Conservation (phyloP, 2,329 filamentous ascomycete species). For the Aureobasidium sp. region DNA sequence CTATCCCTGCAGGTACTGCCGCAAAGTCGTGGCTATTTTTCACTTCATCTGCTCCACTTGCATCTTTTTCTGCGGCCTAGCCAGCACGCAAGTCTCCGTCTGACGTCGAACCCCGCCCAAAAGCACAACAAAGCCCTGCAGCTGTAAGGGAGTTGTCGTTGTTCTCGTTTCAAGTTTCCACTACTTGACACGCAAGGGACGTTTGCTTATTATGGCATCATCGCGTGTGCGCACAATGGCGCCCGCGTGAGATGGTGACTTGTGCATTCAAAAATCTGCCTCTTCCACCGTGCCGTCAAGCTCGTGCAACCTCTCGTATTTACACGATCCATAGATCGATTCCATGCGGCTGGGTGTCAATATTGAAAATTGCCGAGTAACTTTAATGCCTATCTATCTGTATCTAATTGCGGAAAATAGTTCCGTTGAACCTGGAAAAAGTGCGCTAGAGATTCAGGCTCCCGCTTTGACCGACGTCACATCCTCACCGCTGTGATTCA, state of each 20-base stretch:
- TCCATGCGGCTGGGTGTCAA: conserved; percentile 3
- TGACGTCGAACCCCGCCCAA: conserved; percentile 8
- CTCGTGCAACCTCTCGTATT: conserved; percentile 1
- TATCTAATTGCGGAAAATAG: conserved; percentile 8
- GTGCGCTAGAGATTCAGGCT: conserved; percentile 3
- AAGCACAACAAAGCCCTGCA: conserved; percentile 8
- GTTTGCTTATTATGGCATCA: conserved; percentile 8
- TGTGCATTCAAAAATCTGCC: not conserved
- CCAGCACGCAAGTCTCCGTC: not conserved
- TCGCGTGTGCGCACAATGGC: conserved; percentile 11
- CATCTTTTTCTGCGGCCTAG: not conserved
- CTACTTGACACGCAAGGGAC: conserved; percentile 1
- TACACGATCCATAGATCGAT: conserved; percentile 1
- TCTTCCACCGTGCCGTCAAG: not conserved
- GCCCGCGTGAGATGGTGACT: not conserved
- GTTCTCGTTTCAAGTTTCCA: conserved; percentile 15
- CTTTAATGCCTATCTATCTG: conserved; percentile 12
- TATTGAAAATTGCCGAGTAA: conserved; percentile 9
- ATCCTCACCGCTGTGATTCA: not conserved
- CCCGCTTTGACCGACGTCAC: conserved; percentile 5
- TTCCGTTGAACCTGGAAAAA: conserved; percentile 10
- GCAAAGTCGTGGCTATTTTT: conserved; percentile 8
- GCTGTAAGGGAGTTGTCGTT: conserved; percentile 7
- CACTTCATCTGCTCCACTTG: conserved; percentile 7
- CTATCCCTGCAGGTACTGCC: conserved; percentile 16